Base-by-base conservation (phyloP, 164 flowering plant genomes). In the Litsea cubeba region DNA sequence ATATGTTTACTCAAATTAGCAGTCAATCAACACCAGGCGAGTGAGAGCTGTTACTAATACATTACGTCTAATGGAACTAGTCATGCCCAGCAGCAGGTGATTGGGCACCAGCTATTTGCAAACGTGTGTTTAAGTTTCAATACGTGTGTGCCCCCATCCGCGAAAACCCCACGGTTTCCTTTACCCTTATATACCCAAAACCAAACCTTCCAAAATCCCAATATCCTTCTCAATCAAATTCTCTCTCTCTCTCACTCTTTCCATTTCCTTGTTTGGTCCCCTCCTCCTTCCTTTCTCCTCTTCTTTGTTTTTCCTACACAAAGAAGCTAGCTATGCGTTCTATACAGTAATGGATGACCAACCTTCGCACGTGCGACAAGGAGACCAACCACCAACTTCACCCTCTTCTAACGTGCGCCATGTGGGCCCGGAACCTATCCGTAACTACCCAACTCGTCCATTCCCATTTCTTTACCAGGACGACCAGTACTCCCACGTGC, bases 161-260 rank as follows among this genome's bases (percentile, higher is more conserved):
- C 71, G 71, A 68, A 46, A 46, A 68, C 25, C 17, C 71, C 71
- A 46, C 71, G 71, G 51, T 68, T 68, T 65, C 69, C 5, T 28
- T 17, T 17, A 30, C 69, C 18, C 46, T 65, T 65, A 30, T 25
- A 65, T 65, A 65, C 40, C 40, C 12, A 7, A 24, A 20, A 24
- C 25, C 66, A 5, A 17, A 63, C 66, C 66, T 20, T 24, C 6
- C 66, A 18, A 63, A 22, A 63, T 11, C 23, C 23, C 28, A 22
- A 63, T 3, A 20, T 12, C 25, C 65, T 6, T 23, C 65, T 5
- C 65, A 30, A 30, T 5, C 65, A 30, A 30, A 30, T 30, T 62
- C 26, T 18, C 65, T 5, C 65, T 5, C 65, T 4, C 5, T 18
- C 24, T 10, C 65, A 23, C 66, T 1, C 24, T 22, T 22, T 22